Base-by-base conservation (phyloP, 371 early-diverging fungal genomes). In the Basidiobolus meristosporus region DNA sequence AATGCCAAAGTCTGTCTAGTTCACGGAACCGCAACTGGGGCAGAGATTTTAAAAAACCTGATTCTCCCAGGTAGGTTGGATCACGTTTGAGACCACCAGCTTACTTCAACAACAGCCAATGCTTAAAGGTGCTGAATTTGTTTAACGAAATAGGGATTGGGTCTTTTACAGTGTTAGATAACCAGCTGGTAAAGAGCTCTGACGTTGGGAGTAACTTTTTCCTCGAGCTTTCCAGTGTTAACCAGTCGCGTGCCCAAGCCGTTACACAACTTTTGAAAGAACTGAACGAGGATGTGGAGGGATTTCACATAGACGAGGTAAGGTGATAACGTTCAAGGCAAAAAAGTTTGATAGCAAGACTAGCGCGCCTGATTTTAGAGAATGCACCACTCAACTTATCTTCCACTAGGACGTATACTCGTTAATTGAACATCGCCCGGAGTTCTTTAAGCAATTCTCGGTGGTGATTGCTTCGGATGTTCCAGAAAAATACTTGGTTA, bases 151-250 rank as follows among this genome's bases (percentile, higher is more conserved):
- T 37, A 93, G 95, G 89, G 7, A 76, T 91, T 48, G 91, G 90
- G 7, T 60, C 70, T 35, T 85, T 88, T 44, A 78, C 85, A 0
- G 56, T 93, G 7, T 65, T 90, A 0, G 93, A 96, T 43, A 69
- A 56, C 26, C 54, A 61, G 23, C 45, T 47, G 2, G 82, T 85
- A 3, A 58, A 63, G 1, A 68, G 62, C 14, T 41, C 53, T 19
- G 92, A 90, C 40, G 57, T 78, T 29, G 80, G 74, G 26, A 77
- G 60, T 56, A 92, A 93, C 58, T 96, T 93, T 56, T 96, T 93
- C 52, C 62, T 96, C 11, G 73, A 70, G 19, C 39, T 54, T 11
- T 60, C 59, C 3, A 63, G 65, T 30, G 51, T 77, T 18, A 88
- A 85, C 1, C 52, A 62, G 42, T 45, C 59, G 29, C 7, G 85